phyloP scores from a whole-genome alignment of 2,329 filamentous ascomycete genomes.

The Passalora sequoiae region DNA sequence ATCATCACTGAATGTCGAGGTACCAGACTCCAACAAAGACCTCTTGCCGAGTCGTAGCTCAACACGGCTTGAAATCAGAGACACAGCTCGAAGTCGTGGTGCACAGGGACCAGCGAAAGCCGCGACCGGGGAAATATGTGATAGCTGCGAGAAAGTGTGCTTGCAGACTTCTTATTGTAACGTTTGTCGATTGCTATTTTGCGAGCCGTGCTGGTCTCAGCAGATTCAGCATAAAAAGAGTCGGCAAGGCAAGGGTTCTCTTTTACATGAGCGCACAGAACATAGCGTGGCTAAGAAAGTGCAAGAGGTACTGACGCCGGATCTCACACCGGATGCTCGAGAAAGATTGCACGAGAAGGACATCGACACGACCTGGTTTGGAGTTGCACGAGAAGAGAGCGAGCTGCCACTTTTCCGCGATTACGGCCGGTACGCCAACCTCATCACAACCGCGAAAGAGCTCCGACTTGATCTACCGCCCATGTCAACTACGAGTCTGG shows the following conservation, averaged over 20 bases:
- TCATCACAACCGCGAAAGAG: constrained; percentile 34
- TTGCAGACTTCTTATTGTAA: constrained; percentile 4
- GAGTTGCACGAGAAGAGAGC: constrained; percentile 21
- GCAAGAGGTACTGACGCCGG: constrained; percentile 8
- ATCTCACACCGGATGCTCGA: constrained; percentile 3
- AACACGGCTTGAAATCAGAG: not conserved
- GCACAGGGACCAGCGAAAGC: not conserved
- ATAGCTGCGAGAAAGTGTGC: constrained; percentile 1
- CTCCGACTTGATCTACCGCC: not conserved
- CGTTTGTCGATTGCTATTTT: constrained; percentile 6
- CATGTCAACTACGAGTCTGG: not conserved
- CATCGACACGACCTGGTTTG: constrained; percentile 33
- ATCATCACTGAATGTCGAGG: not conserved
- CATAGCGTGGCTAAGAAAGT: constrained; percentile 8
- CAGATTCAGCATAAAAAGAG: constrained; percentile 4
- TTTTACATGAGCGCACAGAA: constrained; percentile 6
- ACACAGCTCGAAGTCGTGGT: not conserved
- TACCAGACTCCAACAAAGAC: not conserved
- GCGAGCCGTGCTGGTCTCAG: constrained; percentile 3
- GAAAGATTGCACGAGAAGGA: constrained; percentile 25
- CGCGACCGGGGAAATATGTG: not conserved
- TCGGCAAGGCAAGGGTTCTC: constrained; percentile 1
- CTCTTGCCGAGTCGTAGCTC: not conserved
- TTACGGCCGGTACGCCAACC: constrained; percentile 38
- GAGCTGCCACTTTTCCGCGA: constrained; percentile 31